A percentile compares a stretch with the other conserved stretches of the same genome.
These are phyloP conservation scores for Russula compacta DNA, from an alignment of 768 basidiomycete genomes.

Conservation along the genomic window DNA sequence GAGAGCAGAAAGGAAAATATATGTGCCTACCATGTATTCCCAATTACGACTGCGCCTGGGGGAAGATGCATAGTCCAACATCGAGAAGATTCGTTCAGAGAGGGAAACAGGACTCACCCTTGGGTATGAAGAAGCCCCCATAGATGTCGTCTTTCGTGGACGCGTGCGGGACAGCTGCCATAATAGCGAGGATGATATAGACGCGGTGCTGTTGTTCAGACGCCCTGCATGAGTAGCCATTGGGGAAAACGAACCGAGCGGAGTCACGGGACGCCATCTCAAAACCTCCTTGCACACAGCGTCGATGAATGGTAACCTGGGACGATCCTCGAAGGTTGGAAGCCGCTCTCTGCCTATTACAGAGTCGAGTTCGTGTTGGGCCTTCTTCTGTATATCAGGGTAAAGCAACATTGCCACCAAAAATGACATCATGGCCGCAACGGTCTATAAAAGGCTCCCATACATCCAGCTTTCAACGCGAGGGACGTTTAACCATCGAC, in stretches of 20 bases:
- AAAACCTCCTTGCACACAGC: background rate
- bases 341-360: background rate
- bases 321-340: background rate
- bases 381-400: background rate
- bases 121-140: conserved; percentile 18
- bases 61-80: too few species aligned
- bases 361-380: background rate
- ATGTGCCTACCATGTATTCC: conserved; percentile 18
- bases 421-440: background rate
- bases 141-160: conserved; percentile 17
- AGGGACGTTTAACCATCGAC: background rate
- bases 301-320: background rate
- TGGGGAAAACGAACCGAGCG: conserved; percentile 10
- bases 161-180: conserved; percentile 15
- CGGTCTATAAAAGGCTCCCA: background rate
- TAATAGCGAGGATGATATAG: too few species aligned
- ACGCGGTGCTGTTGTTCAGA: too few species aligned
- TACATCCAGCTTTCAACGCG: too few species aligned
- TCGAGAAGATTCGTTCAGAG: too few species aligned
- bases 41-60: conserved; percentile 12
- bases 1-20: background rate
- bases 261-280: conserved; percentile 14
- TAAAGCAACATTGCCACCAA: background rate
- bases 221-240: too few species aligned
- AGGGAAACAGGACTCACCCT: background rate